Conservation (phyloP, 1,139 yeast species). For the Scheffersomyces insectosa region DNA sequence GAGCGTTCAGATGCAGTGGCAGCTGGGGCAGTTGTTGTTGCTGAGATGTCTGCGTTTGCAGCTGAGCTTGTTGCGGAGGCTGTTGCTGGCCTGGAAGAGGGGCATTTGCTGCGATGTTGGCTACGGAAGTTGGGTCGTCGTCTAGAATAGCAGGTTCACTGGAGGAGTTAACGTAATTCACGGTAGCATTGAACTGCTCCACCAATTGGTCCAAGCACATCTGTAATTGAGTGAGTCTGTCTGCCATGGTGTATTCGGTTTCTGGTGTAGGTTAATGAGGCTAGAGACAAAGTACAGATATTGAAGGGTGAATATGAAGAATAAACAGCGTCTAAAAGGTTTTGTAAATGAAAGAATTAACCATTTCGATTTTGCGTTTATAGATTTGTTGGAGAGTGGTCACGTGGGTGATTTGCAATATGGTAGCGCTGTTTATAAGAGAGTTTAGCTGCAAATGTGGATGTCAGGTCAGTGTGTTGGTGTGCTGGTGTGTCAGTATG, state of each 20-base stretch:
- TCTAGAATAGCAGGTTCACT: conserved; percentile 42
- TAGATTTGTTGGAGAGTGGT: neutral
- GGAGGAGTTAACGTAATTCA: conserved; percentile 72
- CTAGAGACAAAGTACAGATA: no score
- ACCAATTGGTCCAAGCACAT: conserved; percentile 87
- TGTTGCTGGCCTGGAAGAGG: conserved; percentile 52
- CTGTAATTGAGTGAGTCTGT: conserved; percentile 88
- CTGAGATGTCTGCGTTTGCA: conserved; percentile 13
- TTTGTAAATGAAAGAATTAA: no score
- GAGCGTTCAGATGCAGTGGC: conserved; percentile 2
- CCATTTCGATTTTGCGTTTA: no score
- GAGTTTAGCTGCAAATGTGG: no score
- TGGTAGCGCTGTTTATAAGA: no score
- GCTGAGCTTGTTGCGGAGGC: conserved; percentile 19
- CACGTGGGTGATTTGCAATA: neutral
- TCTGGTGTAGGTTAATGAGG: neutral
- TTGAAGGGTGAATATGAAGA: no score
- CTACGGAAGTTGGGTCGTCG: conserved; percentile 38
- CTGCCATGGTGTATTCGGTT: conserved; percentile 53
- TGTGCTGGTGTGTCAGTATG: no score
- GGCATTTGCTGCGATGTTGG: conserved; percentile 45
- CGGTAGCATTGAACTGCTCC: conserved; percentile 88
- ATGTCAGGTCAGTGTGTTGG: no score
- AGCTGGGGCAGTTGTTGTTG: conserved; percentile 4
- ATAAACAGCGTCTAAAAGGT: no score